Base-by-base conservation (phyloP, 2,329 filamentous ascomycete genomes). In the Pyrenophora seminiperda region DNA sequence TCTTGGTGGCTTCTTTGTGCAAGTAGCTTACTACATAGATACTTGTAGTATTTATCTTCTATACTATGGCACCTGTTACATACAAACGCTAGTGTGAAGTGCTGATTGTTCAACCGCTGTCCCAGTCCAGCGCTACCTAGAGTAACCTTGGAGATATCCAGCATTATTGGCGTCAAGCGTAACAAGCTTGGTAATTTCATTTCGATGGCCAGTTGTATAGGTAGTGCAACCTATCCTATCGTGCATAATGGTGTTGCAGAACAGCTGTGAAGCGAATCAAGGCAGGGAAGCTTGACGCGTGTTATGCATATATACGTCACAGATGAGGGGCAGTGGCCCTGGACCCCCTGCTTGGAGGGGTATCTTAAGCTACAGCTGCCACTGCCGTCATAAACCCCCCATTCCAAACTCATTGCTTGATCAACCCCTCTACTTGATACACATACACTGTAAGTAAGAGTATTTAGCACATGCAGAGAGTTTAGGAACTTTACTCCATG, bases 271-370 rank as follows among this genome's bases (percentile, higher is more conserved):
- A 34, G 40, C 40, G 39, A 54, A 50, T 47, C 32, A 49, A 17
- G 24, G 30, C 18, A 22, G 27, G 20, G 27, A 33, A 47, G 31
- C 33, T 41, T 49, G 41, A 42, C 34, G 39, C 34, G 37, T 56
- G 47, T 47, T 31, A 40, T 53, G 34, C 30, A 46, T 30, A 36
- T 17, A 40, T 60, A 59, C 57, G 57, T 60, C 57, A 60, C 47
- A 34, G 37, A 15, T 39, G 57, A 50, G 57, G 57, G 57, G 57
- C 52, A 54, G 30, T 36, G 20, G 24, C 18, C 37, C 30, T 20
- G 33, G 32, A 18, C 33, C 40, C 20, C 24, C 24, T 27, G 24
- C 9, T 24, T 40, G 40, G 53, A 56, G 56, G 50, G 53, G 53
- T 37, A 55, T 34, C 44, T n/a, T 11, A 31, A 47, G 36, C 42